phyloP scores from a whole-genome alignment of 192 early-diverging fungal genomes.

The Gamsiella multidivaricata region DNA sequence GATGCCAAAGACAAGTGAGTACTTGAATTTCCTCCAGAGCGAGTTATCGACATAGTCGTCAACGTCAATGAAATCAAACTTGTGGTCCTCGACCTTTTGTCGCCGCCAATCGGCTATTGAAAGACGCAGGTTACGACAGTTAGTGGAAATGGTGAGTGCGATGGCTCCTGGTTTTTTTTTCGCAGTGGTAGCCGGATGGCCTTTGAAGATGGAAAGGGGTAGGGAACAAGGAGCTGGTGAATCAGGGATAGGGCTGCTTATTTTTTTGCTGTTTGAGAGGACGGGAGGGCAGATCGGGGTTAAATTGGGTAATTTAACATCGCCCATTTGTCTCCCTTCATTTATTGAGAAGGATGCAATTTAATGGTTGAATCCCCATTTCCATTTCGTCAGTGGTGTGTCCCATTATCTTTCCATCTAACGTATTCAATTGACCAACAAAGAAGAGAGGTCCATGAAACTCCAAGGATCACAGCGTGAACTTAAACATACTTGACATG shows the following conservation, averaged over 20 bases:
- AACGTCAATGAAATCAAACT: slow-evolving; percentile 88
- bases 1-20: slow-evolving; percentile 68
- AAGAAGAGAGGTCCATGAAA: background rate
- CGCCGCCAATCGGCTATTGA: slow-evolving; percentile 75
- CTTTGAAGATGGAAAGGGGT: background rate
- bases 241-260: background rate
- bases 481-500: too few relatives aligned
- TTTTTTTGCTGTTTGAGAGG: too few relatives aligned
- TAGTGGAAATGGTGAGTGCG: too few relatives aligned
- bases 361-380: too few relatives aligned
- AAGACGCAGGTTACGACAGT: too few relatives aligned
- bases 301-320: background rate
- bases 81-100: slow-evolving; percentile 82
- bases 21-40: slow-evolving; percentile 57
- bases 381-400: too few relatives aligned
- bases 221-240: background rate
- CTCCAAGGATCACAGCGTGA: too few relatives aligned
- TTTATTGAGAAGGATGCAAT: too few relatives aligned
- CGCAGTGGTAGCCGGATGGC: background rate
- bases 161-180: too few relatives aligned
- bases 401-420: too few relatives aligned
- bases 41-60: slow-evolving; percentile 71
- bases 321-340: too few relatives aligned
- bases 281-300: background rate
- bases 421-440: background rate